Conservation (phyloP, 2,329 filamentous ascomycete species). For the Triangularia verruculosa region DNA sequence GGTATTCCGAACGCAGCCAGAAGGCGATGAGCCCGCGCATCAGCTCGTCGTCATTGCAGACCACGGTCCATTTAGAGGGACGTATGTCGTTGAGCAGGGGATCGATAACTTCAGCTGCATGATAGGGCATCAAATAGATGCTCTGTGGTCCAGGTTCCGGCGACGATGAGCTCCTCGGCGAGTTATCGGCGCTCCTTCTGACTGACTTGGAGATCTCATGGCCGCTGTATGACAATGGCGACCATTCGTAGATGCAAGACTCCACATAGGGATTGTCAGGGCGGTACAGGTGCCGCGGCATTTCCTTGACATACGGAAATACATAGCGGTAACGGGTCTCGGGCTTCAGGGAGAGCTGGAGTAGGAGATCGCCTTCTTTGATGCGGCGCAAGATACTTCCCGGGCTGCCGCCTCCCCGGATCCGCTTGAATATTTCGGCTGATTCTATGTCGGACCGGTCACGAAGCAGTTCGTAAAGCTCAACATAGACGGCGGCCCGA, state of each 20-base stretch:
- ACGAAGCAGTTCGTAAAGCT: conserved; percentile 25
- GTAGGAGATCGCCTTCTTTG: conserved; percentile 33
- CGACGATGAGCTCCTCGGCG: neutral
- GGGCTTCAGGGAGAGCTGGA: conserved; percentile 36
- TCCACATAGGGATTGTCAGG: conserved; percentile 30
- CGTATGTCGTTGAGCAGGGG: conserved; percentile 24
- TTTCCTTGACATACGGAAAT: conserved; percentile 30
- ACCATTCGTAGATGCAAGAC: conserved; percentile 30
- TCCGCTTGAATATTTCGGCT: conserved; percentile 30
- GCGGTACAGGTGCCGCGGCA: conserved; percentile 1
- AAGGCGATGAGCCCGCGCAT: conserved; percentile 26
- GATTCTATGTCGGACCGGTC: conserved; percentile 28
- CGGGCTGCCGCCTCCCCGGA: conserved; percentile 32
- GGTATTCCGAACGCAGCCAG: conserved; percentile 27
- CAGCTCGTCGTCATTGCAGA: conserved; percentile 28
- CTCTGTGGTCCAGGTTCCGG: neutral
- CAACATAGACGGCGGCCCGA: conserved; percentile 22
- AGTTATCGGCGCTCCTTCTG: conserved; percentile 7
- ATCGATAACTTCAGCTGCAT: conserved; percentile 29
- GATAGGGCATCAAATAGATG: conserved; percentile 21
- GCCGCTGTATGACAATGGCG: neutral
- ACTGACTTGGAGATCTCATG: neutral
- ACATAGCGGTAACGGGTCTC: conserved; percentile 38
- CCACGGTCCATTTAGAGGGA: conserved; percentile 30
- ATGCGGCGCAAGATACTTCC: conserved; percentile 32